Percentiles rank a stretch among this genome's conserved stretches.
Evolutionary conservation across 2,329 filamentous ascomycete genomes (phyloP).

Genomic region (Aspergillus texensis): DNA sequence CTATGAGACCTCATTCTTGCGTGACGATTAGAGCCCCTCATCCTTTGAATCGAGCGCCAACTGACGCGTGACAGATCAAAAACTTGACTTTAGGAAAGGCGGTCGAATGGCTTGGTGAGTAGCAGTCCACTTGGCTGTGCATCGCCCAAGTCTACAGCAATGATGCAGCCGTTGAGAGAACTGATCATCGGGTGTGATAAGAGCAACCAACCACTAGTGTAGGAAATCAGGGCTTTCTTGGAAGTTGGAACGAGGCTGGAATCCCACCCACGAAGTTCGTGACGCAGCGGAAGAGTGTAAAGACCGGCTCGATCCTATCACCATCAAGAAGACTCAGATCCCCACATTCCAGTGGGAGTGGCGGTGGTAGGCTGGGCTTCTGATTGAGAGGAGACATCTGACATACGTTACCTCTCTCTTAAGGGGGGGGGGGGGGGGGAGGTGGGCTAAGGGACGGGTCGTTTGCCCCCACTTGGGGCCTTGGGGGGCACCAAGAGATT

Average conservation of each 20-base stretch:
- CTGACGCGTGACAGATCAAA: constrained; percentile 39
- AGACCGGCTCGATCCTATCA: constrained; percentile 1
- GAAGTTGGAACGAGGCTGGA: not conserved
- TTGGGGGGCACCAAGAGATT: too few species aligned
- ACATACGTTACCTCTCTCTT: not conserved
- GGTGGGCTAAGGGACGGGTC: too few species aligned
- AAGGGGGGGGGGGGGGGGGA: constrained; percentile 13
- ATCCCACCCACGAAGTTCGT: not conserved
- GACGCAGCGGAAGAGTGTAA: not conserved
- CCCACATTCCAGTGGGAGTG: constrained; percentile 18
- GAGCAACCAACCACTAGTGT: constrained; percentile 2
- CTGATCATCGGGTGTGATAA: not conserved
- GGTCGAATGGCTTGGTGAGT: not conserved
- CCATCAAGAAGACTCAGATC: not conserved
- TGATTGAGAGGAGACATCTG: constrained; percentile 14
- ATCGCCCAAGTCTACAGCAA: not conserved
- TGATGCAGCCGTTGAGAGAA: constrained; percentile 12
- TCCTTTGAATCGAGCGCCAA: constrained; percentile 13
- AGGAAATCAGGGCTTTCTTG: not conserved
- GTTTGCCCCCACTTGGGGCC: too few species aligned
- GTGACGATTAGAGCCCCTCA: constrained; percentile 11
- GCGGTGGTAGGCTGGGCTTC: constrained; percentile 14
- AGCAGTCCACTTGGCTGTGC: not conserved
- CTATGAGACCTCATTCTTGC: constrained; percentile 13
- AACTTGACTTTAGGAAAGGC: constrained; percentile 6